Conservation (phyloP, 2,329 filamentous ascomycete genomes). For the Stemphylium lycopersici region DNA sequence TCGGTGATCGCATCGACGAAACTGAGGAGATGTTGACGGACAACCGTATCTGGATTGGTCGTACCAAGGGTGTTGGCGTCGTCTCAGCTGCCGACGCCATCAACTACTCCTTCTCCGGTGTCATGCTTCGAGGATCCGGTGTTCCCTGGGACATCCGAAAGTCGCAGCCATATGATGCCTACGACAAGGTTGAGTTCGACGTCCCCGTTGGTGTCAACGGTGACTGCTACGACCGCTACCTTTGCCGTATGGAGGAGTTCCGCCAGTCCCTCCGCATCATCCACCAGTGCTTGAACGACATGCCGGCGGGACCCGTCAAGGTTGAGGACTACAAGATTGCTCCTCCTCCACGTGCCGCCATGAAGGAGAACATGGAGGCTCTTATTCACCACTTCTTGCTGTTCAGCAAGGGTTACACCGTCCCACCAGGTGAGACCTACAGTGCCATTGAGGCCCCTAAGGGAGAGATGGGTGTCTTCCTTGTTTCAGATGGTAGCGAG, state of each 20-base stretch:
- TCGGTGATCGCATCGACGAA: conserved; percentile 97
- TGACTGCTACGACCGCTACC: conserved; percentile 98
- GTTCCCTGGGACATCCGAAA: conserved; percentile 97
- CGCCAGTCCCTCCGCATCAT: conserved; percentile 97
- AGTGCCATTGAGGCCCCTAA: conserved; percentile 98
- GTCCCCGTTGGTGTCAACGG: conserved; percentile 95
- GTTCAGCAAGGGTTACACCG: conserved; percentile 97
- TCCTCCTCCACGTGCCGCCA: conserved; percentile 91
- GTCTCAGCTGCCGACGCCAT: conserved; percentile 92
- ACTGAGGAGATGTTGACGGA: conserved; percentile 98
- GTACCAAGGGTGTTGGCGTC: conserved; percentile 89
- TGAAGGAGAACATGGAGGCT: conserved; percentile 99
- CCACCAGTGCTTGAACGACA: conserved; percentile 98
- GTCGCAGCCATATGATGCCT: conserved; percentile 95
- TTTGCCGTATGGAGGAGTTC: conserved; percentile 99
- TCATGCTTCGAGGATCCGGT: conserved; percentile 97
- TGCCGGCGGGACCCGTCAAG: conserved; percentile 91
- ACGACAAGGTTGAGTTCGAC: conserved; percentile 97
- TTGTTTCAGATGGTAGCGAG: conserved; percentile 96
- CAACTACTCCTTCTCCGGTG: conserved; percentile 94
- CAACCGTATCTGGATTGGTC: conserved; percentile 98
- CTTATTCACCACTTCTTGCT: conserved; percentile 99
- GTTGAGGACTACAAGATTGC: conserved; percentile 99
- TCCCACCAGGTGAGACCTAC: conserved; percentile 97
- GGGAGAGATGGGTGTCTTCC: conserved; percentile 98